Percentiles rank a stretch among this genome's conserved stretches.
Evolutionary conservation across 2,329 filamentous ascomycete species (phyloP).

Genomic region (Xylaria arbuscula): DNA sequence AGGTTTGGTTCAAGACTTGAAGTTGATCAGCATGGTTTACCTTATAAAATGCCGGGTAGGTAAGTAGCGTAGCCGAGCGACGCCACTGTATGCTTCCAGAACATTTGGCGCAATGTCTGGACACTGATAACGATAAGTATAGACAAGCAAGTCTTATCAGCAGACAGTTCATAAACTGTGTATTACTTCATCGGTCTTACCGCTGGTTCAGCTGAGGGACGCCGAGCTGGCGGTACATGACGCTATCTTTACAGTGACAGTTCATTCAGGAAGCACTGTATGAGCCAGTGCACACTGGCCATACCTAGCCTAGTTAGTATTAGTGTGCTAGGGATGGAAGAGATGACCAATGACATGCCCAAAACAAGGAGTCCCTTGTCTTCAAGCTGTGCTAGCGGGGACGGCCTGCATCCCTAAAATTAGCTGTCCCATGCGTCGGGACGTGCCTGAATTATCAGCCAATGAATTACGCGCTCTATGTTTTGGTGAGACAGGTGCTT

Average conservation of each 20-base stretch:
- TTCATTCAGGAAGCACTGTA: no score
- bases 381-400: conserved; percentile 5
- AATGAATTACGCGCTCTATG: conserved; percentile 28
- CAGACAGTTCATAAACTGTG: conserved; percentile 14
- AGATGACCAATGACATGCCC: conserved; percentile 18
- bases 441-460: conserved; percentile 23
- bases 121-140: not conserved
- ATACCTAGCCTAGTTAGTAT: not conserved
- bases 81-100: conserved; percentile 1
- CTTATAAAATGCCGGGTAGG: not conserved
- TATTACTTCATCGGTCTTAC: not conserved
- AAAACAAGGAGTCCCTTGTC: conserved; percentile 12
- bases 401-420: conserved; percentile 33
- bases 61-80: not conserved
- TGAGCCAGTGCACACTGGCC: no score
- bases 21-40: not conserved
- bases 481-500: conserved; percentile 31
- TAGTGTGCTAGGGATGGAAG: not conserved
- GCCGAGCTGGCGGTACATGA: not conserved
- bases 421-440: conserved; percentile 28
- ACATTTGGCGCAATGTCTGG: not conserved
- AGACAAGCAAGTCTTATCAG: not conserved
- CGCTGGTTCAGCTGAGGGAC: not conserved
- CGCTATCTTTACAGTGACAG: not conserved
- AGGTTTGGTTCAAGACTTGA: no score